Percentiles rank a stretch among this genome's conserved stretches.
Evolutionary conservation across 2,329 filamentous ascomycete genomes (phyloP).

Genomic region (Cladophialophora carrionii): DNA sequence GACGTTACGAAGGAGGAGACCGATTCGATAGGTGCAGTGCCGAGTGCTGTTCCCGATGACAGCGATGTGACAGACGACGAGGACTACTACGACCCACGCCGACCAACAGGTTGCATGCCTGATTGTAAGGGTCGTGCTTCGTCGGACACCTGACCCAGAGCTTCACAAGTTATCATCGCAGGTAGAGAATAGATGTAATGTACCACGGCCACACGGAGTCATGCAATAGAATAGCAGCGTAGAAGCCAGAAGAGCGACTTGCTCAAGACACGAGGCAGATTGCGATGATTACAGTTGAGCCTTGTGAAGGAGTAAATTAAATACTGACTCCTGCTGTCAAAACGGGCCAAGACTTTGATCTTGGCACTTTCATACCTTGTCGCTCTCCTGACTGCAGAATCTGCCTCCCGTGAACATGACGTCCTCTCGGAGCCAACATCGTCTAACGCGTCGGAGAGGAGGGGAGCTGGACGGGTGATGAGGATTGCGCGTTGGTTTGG

Average conservation of each 20-base stretch:
- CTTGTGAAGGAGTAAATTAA: neutral
- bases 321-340: neutral
- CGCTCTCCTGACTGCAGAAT: neutral
- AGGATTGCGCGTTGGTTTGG: conserved; percentile 13
- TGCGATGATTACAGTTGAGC: neutral
- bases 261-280: neutral
- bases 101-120: conserved; percentile 55
- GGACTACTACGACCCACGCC: conserved; percentile 57
- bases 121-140: conserved; percentile 40
- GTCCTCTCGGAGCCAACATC: neutral
- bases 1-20: conserved; percentile 50
- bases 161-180: neutral
- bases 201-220: neutral
- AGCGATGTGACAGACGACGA: conserved; percentile 70
- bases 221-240: neutral
- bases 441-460: neutral
- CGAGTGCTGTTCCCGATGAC: conserved; percentile 58
- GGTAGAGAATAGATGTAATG: neutral
- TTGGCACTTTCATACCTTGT: neutral
- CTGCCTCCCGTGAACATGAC: neutral
- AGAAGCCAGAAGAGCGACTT: neutral
- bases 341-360: neutral
- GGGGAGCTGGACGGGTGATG: conserved; percentile 11
- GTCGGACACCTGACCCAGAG: conserved; percentile 18
- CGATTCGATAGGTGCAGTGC: conserved; percentile 42